Evolutionary conservation across 1,284 basidiomycete genomes (phyloP).

Genomic region (Rhodotorula glutinis): DNA sequence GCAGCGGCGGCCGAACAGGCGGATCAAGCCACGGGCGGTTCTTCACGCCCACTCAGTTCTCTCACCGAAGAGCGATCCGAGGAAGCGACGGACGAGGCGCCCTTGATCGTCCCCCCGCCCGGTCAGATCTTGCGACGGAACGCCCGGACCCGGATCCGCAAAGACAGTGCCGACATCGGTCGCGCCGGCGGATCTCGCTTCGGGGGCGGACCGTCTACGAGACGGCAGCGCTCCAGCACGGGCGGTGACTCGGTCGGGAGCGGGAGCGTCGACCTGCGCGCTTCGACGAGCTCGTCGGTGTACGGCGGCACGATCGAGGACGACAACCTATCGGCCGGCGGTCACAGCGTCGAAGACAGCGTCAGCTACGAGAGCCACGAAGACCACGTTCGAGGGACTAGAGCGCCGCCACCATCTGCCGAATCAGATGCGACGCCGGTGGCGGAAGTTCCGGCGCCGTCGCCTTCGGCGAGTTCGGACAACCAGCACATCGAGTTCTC

Average conservation of each 20-base stretch:
- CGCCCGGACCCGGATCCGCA: conserved; percentile 92
- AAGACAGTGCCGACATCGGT: conserved; percentile 48
- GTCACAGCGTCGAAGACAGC: not conserved
- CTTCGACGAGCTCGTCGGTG: not conserved
- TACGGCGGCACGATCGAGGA: not conserved
- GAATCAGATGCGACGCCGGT: not conserved
- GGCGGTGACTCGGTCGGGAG: conserved; percentile 3
- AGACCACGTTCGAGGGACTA: not conserved
- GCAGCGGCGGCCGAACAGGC: conserved; percentile 37
- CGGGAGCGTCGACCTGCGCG: not conserved
- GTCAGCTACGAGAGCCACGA: conserved; percentile 1
- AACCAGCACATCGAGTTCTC: conserved; percentile 3
- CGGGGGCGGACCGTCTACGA: not conserved
- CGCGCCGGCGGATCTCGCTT: not conserved
- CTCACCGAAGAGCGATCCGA: conserved; percentile 43
- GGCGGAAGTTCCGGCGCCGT: not conserved
- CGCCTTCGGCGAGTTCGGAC: not conserved
- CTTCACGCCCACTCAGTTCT: conserved; percentile 9
- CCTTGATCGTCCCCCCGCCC: conserved; percentile 82
- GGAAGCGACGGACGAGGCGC: conserved; percentile 70
- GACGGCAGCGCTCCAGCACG: not conserved
- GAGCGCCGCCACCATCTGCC: not conserved
- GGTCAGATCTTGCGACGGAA: conserved; percentile 85
- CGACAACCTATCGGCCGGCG: not conserved
- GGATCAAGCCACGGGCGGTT: not conserved